A percentile compares a stretch with the other conserved stretches of the same genome.
phyloP scores from a whole-genome alignment of 2,329 filamentous ascomycete species.

The Hymenoscyphus infarciens region DNA sequence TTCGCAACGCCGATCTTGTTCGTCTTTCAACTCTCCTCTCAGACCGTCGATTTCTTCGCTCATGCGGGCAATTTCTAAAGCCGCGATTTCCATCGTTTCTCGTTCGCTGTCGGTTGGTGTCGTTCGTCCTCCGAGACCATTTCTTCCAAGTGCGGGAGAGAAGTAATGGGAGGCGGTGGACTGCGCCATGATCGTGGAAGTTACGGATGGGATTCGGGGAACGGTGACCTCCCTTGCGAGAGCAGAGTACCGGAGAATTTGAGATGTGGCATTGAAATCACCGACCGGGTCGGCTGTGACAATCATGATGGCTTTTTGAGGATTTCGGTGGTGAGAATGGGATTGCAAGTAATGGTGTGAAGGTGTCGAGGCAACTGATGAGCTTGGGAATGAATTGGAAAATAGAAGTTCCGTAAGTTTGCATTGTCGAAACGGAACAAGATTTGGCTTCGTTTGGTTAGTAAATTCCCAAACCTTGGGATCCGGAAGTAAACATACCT shows the following conservation, averaged over 20 bases:
- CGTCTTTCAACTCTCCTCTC: slow-evolving; percentile 63
- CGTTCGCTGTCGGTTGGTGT: slow-evolving; percentile 44
- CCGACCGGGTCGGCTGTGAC: slow-evolving; percentile 90
- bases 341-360: slow-evolving; percentile 35
- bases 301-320: slow-evolving; percentile 91
- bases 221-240: slow-evolving; percentile 91
- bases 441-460: slow-evolving; percentile 52
- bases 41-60: slow-evolving; percentile 73
- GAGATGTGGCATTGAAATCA: slow-evolving; percentile 94
- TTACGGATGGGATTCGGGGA: slow-evolving; percentile 79
- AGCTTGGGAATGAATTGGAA: slow-evolving; percentile 72
- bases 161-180: slow-evolving; percentile 28
- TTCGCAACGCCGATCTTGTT: slow-evolving; percentile 65
- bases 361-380: slow-evolving; percentile 15
- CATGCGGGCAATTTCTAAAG: slow-evolving; percentile 77
- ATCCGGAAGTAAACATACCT: slow-evolving; percentile 49
- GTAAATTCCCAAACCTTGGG: not conserved
- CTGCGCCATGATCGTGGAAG: slow-evolving; percentile 56
- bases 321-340: slow-evolving; percentile 48
- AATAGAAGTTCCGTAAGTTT: slow-evolving; percentile 83
- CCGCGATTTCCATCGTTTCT: slow-evolving; percentile 77
- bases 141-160: slow-evolving; percentile 6
- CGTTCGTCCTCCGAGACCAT: slow-evolving; percentile 26
- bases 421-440: slow-evolving; percentile 78
- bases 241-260: slow-evolving; percentile 91